phyloP scores from a whole-genome alignment of 331 rosid species.

The Malus hybrid region DNA sequence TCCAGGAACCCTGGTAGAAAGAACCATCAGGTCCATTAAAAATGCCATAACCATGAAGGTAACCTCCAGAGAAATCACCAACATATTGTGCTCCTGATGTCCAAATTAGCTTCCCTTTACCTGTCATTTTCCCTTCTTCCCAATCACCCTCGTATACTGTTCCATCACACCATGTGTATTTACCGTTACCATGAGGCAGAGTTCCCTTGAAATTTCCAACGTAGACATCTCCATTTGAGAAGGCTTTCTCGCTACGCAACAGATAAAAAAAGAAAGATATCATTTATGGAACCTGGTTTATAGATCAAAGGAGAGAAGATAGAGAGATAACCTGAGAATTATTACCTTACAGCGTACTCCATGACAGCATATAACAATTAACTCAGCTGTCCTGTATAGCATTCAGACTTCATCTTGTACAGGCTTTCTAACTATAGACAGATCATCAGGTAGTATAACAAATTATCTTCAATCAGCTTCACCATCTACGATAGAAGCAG shows the following conservation, averaged over 20 bases:
- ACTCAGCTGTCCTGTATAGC: constrained; percentile 18
- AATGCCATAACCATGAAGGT: constrained; percentile 67
- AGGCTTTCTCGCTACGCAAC: constrained; percentile 37
- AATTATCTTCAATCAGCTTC: constrained; percentile 11
- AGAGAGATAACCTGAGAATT: constrained; percentile 5
- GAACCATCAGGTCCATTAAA: constrained; percentile 36
- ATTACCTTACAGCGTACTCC: constrained; percentile 56
- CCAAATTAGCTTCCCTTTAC: constrained; percentile 61
- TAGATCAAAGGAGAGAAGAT: background rate
- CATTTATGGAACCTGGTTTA: background rate
- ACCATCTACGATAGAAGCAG: constrained; percentile 7
- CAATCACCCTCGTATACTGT: constrained; percentile 70
- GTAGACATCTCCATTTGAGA: constrained; percentile 58
- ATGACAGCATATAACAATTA: constrained; percentile 21
- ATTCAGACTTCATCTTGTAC: constrained; percentile 13
- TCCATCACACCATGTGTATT: constrained; percentile 67
- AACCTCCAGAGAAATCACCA: constrained; percentile 69
- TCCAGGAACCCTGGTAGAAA: constrained; percentile 61
- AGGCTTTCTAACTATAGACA: constrained; percentile 6
- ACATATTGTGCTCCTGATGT: constrained; percentile 58
- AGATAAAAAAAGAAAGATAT: constrained; percentile 11
- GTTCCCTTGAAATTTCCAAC: constrained; percentile 41
- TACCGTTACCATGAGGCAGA: constrained; percentile 64
- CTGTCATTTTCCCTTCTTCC: constrained; percentile 72
- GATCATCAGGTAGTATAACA: constrained; percentile 6